These are phyloP conservation scores for Backusella morwellensis DNA, from an alignment of 192 early-diverging fungal species.

Conservation along the genomic window DNA sequence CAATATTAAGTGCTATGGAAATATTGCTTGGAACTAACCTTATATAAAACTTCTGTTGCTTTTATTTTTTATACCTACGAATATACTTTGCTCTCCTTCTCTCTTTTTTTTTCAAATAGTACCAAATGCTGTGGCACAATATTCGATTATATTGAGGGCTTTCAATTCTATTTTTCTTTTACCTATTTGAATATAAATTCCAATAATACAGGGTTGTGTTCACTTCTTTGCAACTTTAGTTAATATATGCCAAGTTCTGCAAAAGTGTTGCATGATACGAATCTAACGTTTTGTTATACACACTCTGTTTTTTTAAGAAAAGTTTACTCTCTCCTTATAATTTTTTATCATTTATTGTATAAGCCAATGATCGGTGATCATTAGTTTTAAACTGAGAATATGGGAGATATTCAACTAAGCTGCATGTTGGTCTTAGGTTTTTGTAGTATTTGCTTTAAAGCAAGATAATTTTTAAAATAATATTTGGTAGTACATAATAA, in stretches of 20 bases:
- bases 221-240: not conserved
- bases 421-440: not conserved
- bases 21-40: not conserved
- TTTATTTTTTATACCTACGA: not conserved
- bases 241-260: not conserved
- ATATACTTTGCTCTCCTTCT: not conserved
- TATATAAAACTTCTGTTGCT: not conserved
- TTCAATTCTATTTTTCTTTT: not conserved
- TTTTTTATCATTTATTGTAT: not conserved
- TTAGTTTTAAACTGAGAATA: not conserved
- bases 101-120: not conserved
- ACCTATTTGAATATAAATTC: not conserved
- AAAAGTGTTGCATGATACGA: not conserved
- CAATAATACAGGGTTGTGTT: not conserved
- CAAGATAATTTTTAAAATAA: constrained; percentile 3
- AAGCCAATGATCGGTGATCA: not conserved
- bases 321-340: not conserved
- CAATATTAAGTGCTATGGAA: not conserved
- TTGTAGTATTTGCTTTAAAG: not conserved
- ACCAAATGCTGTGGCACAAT: not conserved
- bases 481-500: not conserved
- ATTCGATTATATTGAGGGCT: not conserved
- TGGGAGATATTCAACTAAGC: not conserved
- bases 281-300: not conserved
- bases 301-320: not conserved